These are phyloP conservation scores for Prunus davidiana DNA, from an alignment of 306 rosid species.

Conservation along the genomic window DNA sequence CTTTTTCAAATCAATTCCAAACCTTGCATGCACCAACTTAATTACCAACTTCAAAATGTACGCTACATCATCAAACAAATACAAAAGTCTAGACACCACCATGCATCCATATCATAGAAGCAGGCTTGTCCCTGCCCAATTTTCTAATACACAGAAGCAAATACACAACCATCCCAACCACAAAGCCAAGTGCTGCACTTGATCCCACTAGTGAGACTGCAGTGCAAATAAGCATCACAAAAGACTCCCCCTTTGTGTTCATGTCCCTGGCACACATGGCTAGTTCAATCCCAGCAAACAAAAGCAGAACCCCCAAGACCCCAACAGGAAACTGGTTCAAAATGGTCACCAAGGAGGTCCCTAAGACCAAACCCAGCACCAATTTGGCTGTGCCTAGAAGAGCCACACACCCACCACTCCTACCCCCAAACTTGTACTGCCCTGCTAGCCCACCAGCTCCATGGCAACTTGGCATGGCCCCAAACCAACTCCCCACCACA, in stretches of 20 bases:
- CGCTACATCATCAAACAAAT: neutral
- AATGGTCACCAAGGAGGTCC: constrained; percentile 51
- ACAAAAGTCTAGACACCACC: neutral
- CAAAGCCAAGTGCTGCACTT: constrained; percentile 64
- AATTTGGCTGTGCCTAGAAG: constrained; percentile 56
- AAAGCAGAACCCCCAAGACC: constrained; percentile 50
- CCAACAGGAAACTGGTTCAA: constrained; percentile 60
- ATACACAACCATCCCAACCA: constrained; percentile 40
- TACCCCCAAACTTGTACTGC: constrained; percentile 72
- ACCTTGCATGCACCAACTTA: neutral
- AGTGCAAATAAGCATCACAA: constrained; percentile 56
- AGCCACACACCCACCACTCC: constrained; percentile 79
- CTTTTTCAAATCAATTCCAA: neutral
- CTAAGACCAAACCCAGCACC: constrained; percentile 54
- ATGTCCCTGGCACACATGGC: constrained; percentile 69
- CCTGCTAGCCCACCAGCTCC: constrained; percentile 76
- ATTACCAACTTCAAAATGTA: neutral
- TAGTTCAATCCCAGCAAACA: constrained; percentile 69
- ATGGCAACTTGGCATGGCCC: constrained; percentile 70
- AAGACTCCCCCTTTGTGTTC: constrained; percentile 48
- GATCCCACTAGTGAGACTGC: constrained; percentile 67
- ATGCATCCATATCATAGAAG: neutral
- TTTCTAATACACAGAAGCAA: constrained; percentile 45
- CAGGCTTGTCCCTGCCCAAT: constrained; percentile 19
- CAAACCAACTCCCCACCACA: constrained; percentile 62